Evolutionary conservation across 148 eudicot genomes (phyloP).

Genomic region (Salicornia ramosissima): DNA sequence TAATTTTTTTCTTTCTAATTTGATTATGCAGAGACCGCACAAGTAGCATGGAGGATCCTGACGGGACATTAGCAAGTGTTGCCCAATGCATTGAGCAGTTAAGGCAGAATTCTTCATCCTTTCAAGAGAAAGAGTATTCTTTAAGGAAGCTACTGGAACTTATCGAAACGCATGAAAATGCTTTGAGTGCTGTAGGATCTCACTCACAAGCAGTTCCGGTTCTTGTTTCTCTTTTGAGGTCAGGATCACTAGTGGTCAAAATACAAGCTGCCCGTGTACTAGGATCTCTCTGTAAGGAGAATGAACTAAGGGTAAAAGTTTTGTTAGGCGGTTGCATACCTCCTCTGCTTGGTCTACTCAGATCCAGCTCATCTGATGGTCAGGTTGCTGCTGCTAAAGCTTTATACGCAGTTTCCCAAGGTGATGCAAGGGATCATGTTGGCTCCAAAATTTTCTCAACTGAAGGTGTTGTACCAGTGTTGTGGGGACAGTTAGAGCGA

Average conservation of each 20-base stretch:
- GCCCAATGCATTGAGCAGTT: constrained; percentile 98
- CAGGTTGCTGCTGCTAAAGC: constrained; percentile 94
- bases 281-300: constrained; percentile 94
- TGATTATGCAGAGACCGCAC: constrained; percentile 68
- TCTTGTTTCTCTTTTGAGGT: constrained; percentile 87
- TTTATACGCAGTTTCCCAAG: constrained; percentile 92
- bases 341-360: constrained; percentile 87
- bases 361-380: constrained; percentile 83
- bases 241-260: constrained; percentile 78
- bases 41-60: constrained; percentile 95
- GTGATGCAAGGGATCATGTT: constrained; percentile 86
- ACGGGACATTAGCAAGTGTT: constrained; percentile 94
- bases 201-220: constrained; percentile 99
- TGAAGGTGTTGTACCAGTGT: constrained; percentile 95
- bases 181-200: constrained; percentile 97
- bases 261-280: constrained; percentile 89
- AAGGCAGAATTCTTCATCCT: constrained; percentile 75
- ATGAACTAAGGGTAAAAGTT: constrained; percentile 91
- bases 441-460: constrained; percentile 98
- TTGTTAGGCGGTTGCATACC: constrained; percentile 97
- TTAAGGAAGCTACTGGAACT: constrained; percentile 79
- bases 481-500: constrained; percentile 80
- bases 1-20: constrained; percentile 8
- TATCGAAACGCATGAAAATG: constrained; percentile 87
- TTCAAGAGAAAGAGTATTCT: constrained; percentile 75